phyloP scores from a whole-genome alignment of 805 yeast species.

The Ogataea pini region DNA sequence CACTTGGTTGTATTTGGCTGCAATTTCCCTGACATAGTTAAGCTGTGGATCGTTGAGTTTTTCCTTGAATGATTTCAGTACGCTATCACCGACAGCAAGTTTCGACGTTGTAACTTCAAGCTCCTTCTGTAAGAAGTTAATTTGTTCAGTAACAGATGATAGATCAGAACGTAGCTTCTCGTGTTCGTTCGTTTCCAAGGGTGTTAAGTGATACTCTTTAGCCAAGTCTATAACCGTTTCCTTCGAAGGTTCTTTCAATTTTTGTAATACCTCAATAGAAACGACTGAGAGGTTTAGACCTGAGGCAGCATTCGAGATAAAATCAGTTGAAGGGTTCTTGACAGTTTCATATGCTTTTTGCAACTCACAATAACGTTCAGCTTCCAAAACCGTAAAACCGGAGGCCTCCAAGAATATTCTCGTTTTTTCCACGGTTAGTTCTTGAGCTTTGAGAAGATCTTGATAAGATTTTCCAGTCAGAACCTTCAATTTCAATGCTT shows the following conservation, averaged over 20 bases:
- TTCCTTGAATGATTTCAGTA: constrained; percentile 8
- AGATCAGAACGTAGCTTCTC: not conserved
- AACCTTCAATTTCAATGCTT: constrained; percentile 17
- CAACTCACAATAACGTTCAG: constrained; percentile 13
- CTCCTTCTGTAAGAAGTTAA: not conserved
- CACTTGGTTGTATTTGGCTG: constrained; percentile 13
- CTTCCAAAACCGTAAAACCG: constrained; percentile 19
- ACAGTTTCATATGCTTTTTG: not conserved
- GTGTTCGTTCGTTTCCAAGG: constrained; percentile 11
- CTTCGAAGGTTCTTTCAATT: constrained; percentile 19
- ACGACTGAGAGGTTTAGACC: constrained; percentile 24
- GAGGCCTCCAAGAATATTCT: constrained; percentile 11
- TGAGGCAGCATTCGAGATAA: constrained; percentile 36
- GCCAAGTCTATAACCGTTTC: constrained; percentile 15
- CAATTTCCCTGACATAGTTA: constrained; percentile 27
- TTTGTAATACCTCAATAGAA: constrained; percentile 18
- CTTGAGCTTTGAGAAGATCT: not conserved
- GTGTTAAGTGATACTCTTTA: constrained; percentile 8
- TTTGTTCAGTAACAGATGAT: not conserved
- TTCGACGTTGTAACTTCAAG: not conserved
- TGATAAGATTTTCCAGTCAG: constrained; percentile 12
- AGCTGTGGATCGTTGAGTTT: constrained; percentile 30
- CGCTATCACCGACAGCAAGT: not conserved
- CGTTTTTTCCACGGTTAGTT: constrained; percentile 13
- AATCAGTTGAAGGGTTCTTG: constrained; percentile 27